These are phyloP conservation scores for Aeminium ludgeri DNA, from an alignment of 495 filamentous ascomycete species.

Conservation along the genomic window DNA sequence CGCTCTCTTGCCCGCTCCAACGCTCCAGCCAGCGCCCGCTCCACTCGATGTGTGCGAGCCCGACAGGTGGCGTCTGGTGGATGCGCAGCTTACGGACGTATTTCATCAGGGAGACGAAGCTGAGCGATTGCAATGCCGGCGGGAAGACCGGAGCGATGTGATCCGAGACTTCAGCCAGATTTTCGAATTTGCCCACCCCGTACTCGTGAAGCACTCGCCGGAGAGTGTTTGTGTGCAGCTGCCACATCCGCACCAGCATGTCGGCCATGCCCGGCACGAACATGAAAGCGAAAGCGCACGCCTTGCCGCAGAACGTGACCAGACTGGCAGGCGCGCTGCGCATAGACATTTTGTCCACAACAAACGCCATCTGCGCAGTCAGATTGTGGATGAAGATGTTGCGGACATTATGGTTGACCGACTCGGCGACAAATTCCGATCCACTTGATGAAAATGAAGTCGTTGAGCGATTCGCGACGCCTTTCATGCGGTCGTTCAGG, in stretches of 20 bases:
- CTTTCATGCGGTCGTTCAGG: slow-evolving; percentile 31
- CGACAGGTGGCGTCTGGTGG: slow-evolving; percentile 49
- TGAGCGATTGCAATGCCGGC: slow-evolving; percentile 46
- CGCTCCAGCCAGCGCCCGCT: slow-evolving; percentile 68
- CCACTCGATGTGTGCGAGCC: slow-evolving; percentile 62
- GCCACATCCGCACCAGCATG: slow-evolving; percentile 72
- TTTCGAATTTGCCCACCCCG: slow-evolving; percentile 29
- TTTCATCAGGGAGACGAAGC: slow-evolving; percentile 49
- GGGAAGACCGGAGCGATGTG: slow-evolving; percentile 60
- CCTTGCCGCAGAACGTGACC: slow-evolving; percentile 86
- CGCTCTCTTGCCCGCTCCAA: slow-evolving; percentile 82
- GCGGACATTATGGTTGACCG: slow-evolving; percentile 84
- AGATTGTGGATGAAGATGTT: slow-evolving; percentile 81
- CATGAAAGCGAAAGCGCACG: slow-evolving; percentile 88
- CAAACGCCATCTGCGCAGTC: slow-evolving; percentile 69
- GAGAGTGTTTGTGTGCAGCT: slow-evolving; percentile 43
- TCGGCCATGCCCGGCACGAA: slow-evolving; percentile 85
- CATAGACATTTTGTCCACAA: slow-evolving; percentile 82
- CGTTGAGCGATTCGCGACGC: slow-evolving; percentile 28
- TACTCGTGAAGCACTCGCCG: slow-evolving; percentile 55
- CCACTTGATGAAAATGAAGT: slow-evolving; percentile 41
- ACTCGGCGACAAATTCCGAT: slow-evolving; percentile 72
- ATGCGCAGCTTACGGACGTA: slow-evolving; percentile 49
- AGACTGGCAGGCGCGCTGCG: slow-evolving; percentile 80
- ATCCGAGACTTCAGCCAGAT: slow-evolving; percentile 27